phyloP scores from a whole-genome alignment of 2,329 filamentous ascomycete genomes.

The Exophiala phaeomuriformis region DNA sequence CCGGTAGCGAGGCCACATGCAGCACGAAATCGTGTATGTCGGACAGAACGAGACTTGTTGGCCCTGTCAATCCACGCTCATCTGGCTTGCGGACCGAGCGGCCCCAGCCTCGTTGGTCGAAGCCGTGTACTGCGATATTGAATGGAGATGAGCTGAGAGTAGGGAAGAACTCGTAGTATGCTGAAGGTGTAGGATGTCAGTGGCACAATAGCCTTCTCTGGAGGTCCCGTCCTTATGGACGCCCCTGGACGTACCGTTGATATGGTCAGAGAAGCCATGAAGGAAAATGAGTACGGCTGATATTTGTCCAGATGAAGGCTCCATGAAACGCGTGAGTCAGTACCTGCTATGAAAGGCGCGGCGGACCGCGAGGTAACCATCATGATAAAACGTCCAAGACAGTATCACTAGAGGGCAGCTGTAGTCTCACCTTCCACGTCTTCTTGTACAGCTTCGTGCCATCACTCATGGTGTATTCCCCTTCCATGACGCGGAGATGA shows the following conservation, averaged over 20 bases:
- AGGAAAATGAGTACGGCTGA: constrained; percentile 72
- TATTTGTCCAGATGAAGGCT: constrained; percentile 33
- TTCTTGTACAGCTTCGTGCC: constrained; percentile 53
- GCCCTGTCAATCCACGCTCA: constrained; percentile 60
- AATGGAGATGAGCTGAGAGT: constrained; percentile 52
- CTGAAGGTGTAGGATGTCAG: constrained; percentile 25
- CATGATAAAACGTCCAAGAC: not conserved
- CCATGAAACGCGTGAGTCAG: not conserved
- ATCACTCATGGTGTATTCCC: constrained; percentile 46
- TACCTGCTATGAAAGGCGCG: not conserved
- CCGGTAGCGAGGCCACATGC: constrained; percentile 44
- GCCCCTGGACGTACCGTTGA: constrained; percentile 14
- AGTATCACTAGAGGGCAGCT: not conserved
- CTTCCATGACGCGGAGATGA: constrained; percentile 41
- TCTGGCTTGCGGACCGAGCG: constrained; percentile 54
- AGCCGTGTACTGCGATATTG: constrained; percentile 67
- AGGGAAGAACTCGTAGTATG: constrained; percentile 68
- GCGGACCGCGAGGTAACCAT: not conserved
- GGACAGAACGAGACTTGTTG: constrained; percentile 62
- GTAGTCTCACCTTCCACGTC: constrained; percentile 49
- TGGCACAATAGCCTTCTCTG: not conserved
- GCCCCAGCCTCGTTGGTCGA: constrained; percentile 88
- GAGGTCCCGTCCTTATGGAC: constrained; percentile 45
- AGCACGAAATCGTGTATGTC: constrained; percentile 69
- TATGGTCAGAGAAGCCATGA: constrained; percentile 74